Percentiles rank a stretch among this genome's conserved stretches.
Conservation (phyloP, 2,329 filamentous ascomycete genomes). For the Chrysoporthe deuterocubensis region DNA sequence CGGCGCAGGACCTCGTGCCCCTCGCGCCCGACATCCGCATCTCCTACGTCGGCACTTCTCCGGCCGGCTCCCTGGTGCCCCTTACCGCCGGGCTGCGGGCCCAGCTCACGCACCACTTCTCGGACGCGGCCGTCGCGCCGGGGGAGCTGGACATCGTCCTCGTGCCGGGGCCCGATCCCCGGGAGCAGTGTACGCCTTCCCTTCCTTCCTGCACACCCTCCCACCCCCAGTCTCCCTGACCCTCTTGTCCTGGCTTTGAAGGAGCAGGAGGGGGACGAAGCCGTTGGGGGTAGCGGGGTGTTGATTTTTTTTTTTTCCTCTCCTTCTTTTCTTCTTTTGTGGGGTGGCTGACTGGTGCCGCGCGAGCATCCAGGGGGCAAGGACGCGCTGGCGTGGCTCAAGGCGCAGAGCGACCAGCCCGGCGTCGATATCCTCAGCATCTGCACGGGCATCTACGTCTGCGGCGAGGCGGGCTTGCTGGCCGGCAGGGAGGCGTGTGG, state of each 20-base stretch:
- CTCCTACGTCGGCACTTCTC: constrained; percentile 49
- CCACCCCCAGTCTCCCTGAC: neutral
- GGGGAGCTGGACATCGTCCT: constrained; percentile 56
- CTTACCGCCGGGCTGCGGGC: constrained; percentile 47
- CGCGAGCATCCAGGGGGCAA: constrained; percentile 30
- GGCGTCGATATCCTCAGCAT: constrained; percentile 54
- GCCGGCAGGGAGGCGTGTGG: constrained; percentile 52
- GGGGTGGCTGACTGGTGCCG: neutral
- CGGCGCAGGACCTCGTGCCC: constrained; percentile 40
- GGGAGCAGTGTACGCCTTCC: constrained; percentile 29
- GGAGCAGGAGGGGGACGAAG: neutral
- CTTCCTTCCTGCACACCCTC: neutral
- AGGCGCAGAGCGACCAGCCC: constrained; percentile 42
- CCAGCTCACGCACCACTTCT: constrained; percentile 48
- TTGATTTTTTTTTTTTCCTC: neutral
- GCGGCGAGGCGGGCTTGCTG: constrained; percentile 52
- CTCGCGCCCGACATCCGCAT: constrained; percentile 49
- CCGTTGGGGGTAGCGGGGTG: neutral
- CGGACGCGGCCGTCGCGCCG: constrained; percentile 51
- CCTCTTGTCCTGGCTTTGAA: neutral
- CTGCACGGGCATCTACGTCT: constrained; percentile 55
- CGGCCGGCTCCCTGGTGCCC: constrained; percentile 41
- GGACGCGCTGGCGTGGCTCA: constrained; percentile 47
- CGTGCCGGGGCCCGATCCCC: constrained; percentile 55
- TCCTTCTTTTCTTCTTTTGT: neutral